Base-by-base conservation (phyloP, 345 rosid genomes). In the Gynandropsis gynandra region DNA sequence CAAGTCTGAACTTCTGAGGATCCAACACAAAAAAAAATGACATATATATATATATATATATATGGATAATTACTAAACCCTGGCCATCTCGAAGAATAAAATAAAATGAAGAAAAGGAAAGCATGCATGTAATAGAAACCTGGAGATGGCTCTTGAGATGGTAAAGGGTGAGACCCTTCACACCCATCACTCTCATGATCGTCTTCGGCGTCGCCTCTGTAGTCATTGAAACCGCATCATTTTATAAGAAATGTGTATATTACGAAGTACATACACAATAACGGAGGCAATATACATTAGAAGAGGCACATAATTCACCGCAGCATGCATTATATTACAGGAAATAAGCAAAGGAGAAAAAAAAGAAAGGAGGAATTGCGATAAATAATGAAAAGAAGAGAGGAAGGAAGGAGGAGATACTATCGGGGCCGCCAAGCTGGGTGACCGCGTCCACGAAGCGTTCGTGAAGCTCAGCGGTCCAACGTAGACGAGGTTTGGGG, bases 121-220 rank as follows among this genome's bases (percentile, higher is more conserved):
- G 42, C 18, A 48, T 42, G 56, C 15, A 21, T 36, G 32, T 8
- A 58, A 50, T 17, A 37, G n/a, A 42, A 53, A 87, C 97, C 97
- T 88, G 95, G 49, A 88, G 95, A 69, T 85, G 95, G 67, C 92
- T 82, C 78, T 88, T 88, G 54, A 88, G 68, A 63, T 88, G 97
- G 68, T 82, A 88, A 68, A 88, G 92, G 14, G 95, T 88, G 29
- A 88, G 75, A 31, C 92, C 97, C 61, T 82, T 85, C 54, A 85
- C 95, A 55, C 79, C 77, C 97, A 88, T 88, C n/a, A 86, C 84
- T 56, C 92, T 76, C 97, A 88, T 66, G 40, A 88, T 82, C 21
- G 95, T 84, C 76, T 88, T 88, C n/a, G 97, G 97, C 4, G 97
- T 88, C 35, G 97, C 97, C 63, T 88, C 97, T 88, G 85, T 69